phyloP scores from a whole-genome alignment of 371 early-diverging fungal species.

The Zychaea mexicana region DNA sequence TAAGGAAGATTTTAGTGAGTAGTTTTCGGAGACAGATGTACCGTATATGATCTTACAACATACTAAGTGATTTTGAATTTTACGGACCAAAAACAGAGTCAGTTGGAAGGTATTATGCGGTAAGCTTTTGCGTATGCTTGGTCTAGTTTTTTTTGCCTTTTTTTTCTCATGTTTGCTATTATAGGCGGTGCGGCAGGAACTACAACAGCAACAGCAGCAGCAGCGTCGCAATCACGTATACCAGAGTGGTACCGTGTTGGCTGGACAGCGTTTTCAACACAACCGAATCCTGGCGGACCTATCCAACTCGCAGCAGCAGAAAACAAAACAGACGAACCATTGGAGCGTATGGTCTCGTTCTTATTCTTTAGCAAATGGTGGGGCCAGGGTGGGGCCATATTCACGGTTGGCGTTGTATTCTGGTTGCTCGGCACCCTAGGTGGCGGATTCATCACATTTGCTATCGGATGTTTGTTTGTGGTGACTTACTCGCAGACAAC shows the following conservation, averaged over 20 bases:
- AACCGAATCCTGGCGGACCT: slow-evolving; percentile 35
- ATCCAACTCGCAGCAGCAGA: slow-evolving; percentile 27
- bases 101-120: too few relatives aligned
- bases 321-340: slow-evolving; percentile 20
- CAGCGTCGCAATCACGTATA: slow-evolving; percentile 15
- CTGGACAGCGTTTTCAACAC: slow-evolving; percentile 38
- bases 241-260: slow-evolving; percentile 46
- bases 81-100: too few relatives aligned
- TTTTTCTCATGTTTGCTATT: too few relatives aligned
- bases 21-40: too few relatives aligned
- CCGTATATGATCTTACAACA: too few relatives aligned
- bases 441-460: slow-evolving; percentile 54
- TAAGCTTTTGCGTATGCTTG: too few relatives aligned
- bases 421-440: slow-evolving; percentile 50
- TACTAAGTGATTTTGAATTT: too few relatives aligned
- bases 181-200: too few relatives aligned
- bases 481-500: slow-evolving; percentile 75
- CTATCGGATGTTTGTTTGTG: slow-evolving; percentile 50
- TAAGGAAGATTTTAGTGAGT: too few relatives aligned
- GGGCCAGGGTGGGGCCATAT: slow-evolving; percentile 33
- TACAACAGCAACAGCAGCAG: slow-evolving; percentile 5
- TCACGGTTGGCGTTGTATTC: slow-evolving; percentile 34
- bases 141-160: too few relatives aligned
- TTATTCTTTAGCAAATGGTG: slow-evolving; percentile 30
- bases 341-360: slow-evolving; percentile 18